phyloP scores from a whole-genome alignment of 1,284 basidiomycete species.

The Bjerkandera adusta region DNA sequence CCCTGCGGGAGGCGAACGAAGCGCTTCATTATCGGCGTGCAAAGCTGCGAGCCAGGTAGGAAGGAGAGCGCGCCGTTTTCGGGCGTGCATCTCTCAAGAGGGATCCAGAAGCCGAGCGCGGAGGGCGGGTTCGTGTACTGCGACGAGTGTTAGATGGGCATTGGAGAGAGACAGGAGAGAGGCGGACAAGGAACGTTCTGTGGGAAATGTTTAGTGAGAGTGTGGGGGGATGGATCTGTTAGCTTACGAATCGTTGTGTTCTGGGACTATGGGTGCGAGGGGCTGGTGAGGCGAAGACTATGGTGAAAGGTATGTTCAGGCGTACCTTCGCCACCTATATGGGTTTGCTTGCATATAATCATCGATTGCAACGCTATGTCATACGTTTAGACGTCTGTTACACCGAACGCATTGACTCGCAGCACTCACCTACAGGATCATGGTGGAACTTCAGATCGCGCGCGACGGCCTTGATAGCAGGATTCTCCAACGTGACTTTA shows the following conservation, averaged over 20 bases:
- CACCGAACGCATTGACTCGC: not conserved
- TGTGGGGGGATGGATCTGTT: slow-evolving; percentile 1
- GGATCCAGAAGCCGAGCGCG: slow-evolving; percentile 95
- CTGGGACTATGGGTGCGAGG: slow-evolving; percentile 52
- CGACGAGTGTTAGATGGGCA: not conserved
- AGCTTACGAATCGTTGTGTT: slow-evolving; percentile 82
- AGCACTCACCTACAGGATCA: slow-evolving; percentile 79
- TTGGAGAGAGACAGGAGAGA: slow-evolving; percentile 1
- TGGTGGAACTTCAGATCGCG: slow-evolving; percentile 76
- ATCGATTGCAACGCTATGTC: slow-evolving; percentile 86
- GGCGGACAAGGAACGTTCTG: slow-evolving; percentile 72
- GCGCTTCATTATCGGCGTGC: slow-evolving; percentile 69
- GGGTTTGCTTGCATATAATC: slow-evolving; percentile 90
- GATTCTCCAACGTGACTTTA: slow-evolving; percentile 75
- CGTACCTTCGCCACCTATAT: slow-evolving; percentile 85
- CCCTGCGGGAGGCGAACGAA: slow-evolving; percentile 74
- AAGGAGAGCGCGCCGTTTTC: slow-evolving; percentile 90
- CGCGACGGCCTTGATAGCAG: slow-evolving; percentile 63
- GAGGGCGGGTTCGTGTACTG: slow-evolving; percentile 91
- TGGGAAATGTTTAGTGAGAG: not conserved
- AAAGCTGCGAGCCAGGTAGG: slow-evolving; percentile 87
- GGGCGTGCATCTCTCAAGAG: slow-evolving; percentile 83
- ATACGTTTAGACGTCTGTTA: not conserved
- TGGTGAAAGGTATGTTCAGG: slow-evolving; percentile 1
- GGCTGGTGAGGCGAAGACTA: no score